Evolutionary conservation across 345 rosid species (phyloP), one percentile per base, ranked within the genome.

Genomic region (Arabidopsis suecica): DNA sequence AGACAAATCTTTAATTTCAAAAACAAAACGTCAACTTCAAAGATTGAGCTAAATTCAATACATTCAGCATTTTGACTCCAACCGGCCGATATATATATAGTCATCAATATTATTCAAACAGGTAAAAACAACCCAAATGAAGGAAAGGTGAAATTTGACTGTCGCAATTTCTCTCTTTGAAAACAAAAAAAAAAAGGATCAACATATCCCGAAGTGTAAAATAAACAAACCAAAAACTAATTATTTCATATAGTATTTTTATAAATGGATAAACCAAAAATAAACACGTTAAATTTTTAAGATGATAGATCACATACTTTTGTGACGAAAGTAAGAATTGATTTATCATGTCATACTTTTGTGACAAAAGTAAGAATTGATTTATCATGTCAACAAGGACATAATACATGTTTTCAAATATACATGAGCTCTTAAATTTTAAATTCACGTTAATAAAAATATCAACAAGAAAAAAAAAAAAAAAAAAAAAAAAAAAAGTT

Each of bases 41-140:
- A 20, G 42, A 55, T 60, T 59, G 32, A 12, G 23, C 7, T 59
- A 13, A 18, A 32, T 51, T 9, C 3, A 25, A n/a, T 14, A 38
- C 16, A 18, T 69, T 57, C 36, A 58, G 45, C 33, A 45, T 16
- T 68, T 9, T 69, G 66, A 47, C 57, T 47, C 66, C n/a, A 58
- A 48, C 37, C n/a, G 47, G 48, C 22, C 22, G 22, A 55, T 41
- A 48, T 40, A 48, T 33, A 40, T 48, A 34, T 54, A 7, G 13
- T 58, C 44, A 58, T 36, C 45, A 38, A 5, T 8, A 33, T 44
- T 32, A 57, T 44, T 56, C n/a, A 30, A 65, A 49, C 8, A 20
- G 38, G 42, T 61, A 38, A 28, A 23, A 38, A 38, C 30, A 40
- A 61, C 60, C 32, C 47, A 38, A 12, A 5, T 60, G 16, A 60